These are phyloP conservation scores for Lasiosphaeria ovina DNA, from an alignment of 495 filamentous ascomycete species.

Conservation along the genomic window DNA sequence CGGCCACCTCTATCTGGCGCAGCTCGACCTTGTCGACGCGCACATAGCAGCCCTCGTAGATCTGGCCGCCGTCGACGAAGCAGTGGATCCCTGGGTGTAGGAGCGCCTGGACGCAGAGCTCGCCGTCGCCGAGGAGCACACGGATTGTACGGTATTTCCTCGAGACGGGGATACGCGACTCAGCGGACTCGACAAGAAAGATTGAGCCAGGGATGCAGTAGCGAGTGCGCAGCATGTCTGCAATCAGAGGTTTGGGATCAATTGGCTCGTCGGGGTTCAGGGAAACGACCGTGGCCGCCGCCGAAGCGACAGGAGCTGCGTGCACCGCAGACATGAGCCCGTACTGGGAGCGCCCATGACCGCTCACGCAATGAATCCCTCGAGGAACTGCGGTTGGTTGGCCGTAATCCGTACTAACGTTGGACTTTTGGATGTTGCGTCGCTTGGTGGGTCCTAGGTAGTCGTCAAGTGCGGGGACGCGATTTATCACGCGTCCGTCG, in stretches of 20 bases:
- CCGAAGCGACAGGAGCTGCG: not conserved
- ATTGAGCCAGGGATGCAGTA: constrained; percentile 40
- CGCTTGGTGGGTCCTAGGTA: no score
- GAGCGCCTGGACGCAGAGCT: constrained; percentile 46
- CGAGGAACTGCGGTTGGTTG: no score
- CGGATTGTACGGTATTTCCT: constrained; percentile 19
- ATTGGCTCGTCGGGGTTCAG: constrained; percentile 29
- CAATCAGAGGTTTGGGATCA: constrained; percentile 51
- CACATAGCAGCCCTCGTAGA: constrained; percentile 43
- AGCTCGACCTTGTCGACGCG: constrained; percentile 34
- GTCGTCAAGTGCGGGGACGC: no score
- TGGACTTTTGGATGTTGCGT: no score
- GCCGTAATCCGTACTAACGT: no score
- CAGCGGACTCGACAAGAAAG: constrained; percentile 45
- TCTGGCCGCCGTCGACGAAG: constrained; percentile 35
- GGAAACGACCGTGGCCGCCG: constrained; percentile 9
- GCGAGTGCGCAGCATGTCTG: constrained; percentile 39
- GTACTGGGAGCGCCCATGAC: not conserved
- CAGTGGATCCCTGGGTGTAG: constrained; percentile 34
- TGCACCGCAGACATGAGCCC: not conserved
- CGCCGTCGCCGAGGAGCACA: constrained; percentile 43
- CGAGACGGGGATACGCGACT: constrained; percentile 23
- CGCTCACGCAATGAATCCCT: not conserved
- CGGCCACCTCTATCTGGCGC: constrained; percentile 7
- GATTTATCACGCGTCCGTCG: no score